These are phyloP conservation scores for Rhizopogon vesiculosus DNA, from an alignment of 768 basidiomycete species.

Conservation along the genomic window DNA sequence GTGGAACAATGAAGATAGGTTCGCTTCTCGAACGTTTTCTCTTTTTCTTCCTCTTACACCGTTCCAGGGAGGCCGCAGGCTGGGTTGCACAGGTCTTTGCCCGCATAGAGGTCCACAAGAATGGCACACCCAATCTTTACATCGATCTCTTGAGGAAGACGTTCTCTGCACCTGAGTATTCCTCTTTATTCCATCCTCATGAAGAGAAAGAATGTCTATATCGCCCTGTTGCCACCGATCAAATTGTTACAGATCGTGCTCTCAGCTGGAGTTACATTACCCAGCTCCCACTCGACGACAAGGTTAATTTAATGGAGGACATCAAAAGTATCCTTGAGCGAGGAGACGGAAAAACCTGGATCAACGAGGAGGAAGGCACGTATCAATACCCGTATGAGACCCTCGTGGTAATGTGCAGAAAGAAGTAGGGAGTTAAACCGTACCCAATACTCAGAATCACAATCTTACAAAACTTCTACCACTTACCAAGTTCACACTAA, in stretches of 20 bases:
- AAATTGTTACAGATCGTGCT: conserved; percentile 60
- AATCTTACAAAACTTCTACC: too few relatives aligned
- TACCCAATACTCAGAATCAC: too few relatives aligned
- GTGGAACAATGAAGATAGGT: conserved; percentile 92
- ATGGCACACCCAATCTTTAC: conserved; percentile 78
- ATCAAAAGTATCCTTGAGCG: conserved; percentile 51
- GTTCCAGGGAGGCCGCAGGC: conserved; percentile 46
- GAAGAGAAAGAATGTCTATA: conserved; percentile 55
- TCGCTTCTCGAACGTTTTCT: conserved; percentile 3
- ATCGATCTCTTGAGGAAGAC: conserved; percentile 65
- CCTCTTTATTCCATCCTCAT: conserved; percentile 50
- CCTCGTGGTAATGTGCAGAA: conserved; percentile 46
- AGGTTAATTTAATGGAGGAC: conserved; percentile 43
- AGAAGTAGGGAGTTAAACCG: conserved; percentile 25
- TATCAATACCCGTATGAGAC: conserved; percentile 83
- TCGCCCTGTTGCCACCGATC: conserved; percentile 44
- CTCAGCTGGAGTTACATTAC: conserved; percentile 85
- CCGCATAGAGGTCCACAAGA: conserved; percentile 61
- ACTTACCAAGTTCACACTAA: too few relatives aligned
- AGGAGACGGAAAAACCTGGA: conserved; percentile 66
- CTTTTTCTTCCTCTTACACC: not conserved
- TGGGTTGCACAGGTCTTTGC: conserved; percentile 78
- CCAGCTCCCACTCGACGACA: conserved; percentile 51
- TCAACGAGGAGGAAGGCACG: conserved; percentile 65
- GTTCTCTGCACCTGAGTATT: conserved; percentile 62